Evolutionary conservation across 2,329 filamentous ascomycete species (phyloP), one percentile per base, ranked within the genome.

Genomic region (Endothia cerciana): DNA sequence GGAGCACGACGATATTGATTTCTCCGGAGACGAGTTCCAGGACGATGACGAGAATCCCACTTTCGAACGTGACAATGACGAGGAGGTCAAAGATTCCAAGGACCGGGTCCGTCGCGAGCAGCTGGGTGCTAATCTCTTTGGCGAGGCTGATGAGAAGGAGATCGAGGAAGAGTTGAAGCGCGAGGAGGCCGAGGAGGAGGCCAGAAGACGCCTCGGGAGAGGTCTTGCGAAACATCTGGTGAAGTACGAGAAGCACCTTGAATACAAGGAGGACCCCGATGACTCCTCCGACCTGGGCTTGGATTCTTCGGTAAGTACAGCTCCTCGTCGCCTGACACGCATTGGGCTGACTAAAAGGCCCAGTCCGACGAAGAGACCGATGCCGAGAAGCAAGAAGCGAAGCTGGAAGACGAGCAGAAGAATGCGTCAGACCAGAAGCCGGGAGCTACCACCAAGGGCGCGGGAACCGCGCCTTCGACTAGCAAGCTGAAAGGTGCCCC

Each of bases 61-160:
- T 51, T 86, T 93, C 61, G 92, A 95, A 71, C 83, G 82, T 19
- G 91, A 95, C 61, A 88, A 93, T 38, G 93, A 97, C 67, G 94
- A 97, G 70, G 91, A 94, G 60, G 79, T 84, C 17, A 93, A 92
- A 72, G 87, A 91, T 22, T 84, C 90, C 0, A 89, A 90, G 69
- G 88, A 89, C 17, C 83, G 89, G 62, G 89, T 94, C 70, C 92
- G 91, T 70, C 87, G 89, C 65, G 91, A 94, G 73, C 93, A 96
- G 76, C 83, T 96, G n/a, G 88, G 89, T 62, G 94, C 94, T 10
- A 97, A 97, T 73, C 81, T 95, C 2, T 97, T 97, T 71, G 87
- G 87, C 55, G 84, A 87, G 15, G 87, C 83, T 43, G 84, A 90
- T 71, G 91, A 96, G 73, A 80, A 87, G 55, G 87, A 90, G 74